Evolutionary conservation across 345 rosid species (phyloP).

Genomic region (Murraya paniculata): DNA sequence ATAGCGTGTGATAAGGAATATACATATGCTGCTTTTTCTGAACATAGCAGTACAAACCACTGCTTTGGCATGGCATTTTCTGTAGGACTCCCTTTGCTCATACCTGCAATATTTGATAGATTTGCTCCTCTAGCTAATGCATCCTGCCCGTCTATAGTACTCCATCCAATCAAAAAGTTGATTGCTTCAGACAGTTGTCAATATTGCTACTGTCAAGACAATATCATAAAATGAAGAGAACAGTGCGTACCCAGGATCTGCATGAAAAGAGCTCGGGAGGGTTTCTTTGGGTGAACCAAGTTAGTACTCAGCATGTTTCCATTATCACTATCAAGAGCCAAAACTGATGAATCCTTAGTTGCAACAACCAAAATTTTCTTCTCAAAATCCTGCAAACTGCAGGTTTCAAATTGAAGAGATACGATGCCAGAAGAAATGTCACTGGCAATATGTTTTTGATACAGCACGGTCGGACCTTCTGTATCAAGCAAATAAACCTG

Average conservation of each 20-base stretch:
- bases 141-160: slow-evolving; percentile 51
- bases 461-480: slow-evolving; percentile 49
- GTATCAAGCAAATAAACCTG: slow-evolving; percentile 72
- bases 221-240: neutral
- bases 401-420: slow-evolving; percentile 66
- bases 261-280: slow-evolving; percentile 76
- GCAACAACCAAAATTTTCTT: slow-evolving; percentile 75
- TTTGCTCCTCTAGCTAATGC: slow-evolving; percentile 30
- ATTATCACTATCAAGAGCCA: slow-evolving; percentile 64
- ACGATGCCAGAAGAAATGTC: slow-evolving; percentile 63
- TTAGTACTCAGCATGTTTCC: slow-evolving; percentile 63
- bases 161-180: slow-evolving; percentile 6
- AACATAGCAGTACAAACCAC: slow-evolving; percentile 58
- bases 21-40: slow-evolving; percentile 80
- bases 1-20: slow-evolving; percentile 64
- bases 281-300: slow-evolving; percentile 74
- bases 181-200: neutral
- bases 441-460: slow-evolving; percentile 59
- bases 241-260: slow-evolving; percentile 58
- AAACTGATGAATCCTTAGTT: slow-evolving; percentile 76
- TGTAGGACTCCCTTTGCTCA: slow-evolving; percentile 30
- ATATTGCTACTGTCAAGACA: neutral
- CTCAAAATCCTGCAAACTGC: slow-evolving; percentile 67
- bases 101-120: slow-evolving; percentile 25
- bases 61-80: slow-evolving; percentile 52